Evolutionary conservation across 1,284 basidiomycete genomes (phyloP), one percentile per base, ranked within the genome.

Genomic region (Agaricales sp.): DNA sequence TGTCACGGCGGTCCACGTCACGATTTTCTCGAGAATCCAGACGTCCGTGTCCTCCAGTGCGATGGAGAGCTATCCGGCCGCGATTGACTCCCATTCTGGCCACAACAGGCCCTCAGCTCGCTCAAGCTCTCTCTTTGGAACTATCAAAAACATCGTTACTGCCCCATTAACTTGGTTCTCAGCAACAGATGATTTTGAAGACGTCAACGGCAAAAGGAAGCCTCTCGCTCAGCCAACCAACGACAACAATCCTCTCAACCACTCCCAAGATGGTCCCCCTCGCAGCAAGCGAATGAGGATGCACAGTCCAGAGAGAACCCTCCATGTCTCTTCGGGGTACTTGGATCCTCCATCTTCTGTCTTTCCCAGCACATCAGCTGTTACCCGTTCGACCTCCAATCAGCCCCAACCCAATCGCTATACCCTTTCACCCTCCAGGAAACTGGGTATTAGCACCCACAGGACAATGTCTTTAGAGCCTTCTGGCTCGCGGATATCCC

Each of bases 391-490:
- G 19, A 59, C 60, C 16, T 70, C 71, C 45, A 51, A 56, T 51
- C 58, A 59, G 49, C 49, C 55, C 23, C 61, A 53, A 53, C 61
- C 52, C 58, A 57, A 59, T 56, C 68, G 70, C 49, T 67, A 64
- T 49, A 70, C 73, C 24, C 53, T 64, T 18, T 71, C 68, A 50
- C 69, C 74, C 23, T 53, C 61, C 53, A 62, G 23, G 51, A 59
- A 26, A 54, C 59, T 55, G 48, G 63, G 58, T 47, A 67, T 57
- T 52, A 62, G 57, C 26, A 54, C 71, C 43, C 61, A 66, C 23
- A 75, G 78, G 51, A 80, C 77, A 21, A 81, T 82, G 77, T 80
- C 78, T 43, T 71, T 79, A 54, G 81, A 83, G 60, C 77, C 76
- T 2, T 73, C 77, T 16, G 60, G 59, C 23, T 50, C 57, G 35